Base-by-base conservation (phyloP, 1,284 basidiomycete species). In the Pterula multifida region DNA sequence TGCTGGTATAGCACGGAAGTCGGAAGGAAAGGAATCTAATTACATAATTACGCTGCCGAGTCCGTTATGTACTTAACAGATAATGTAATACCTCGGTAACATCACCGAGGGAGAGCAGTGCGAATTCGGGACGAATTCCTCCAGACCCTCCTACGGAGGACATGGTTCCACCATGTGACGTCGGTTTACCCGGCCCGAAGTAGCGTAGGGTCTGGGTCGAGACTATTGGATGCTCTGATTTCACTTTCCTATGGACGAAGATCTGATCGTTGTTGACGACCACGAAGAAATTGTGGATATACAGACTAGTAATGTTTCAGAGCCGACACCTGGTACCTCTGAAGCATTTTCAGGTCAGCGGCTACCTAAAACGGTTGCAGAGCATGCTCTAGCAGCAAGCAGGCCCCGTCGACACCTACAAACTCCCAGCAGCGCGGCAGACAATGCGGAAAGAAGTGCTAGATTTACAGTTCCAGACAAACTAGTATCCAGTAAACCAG, bases 251-350 rank as follows among this genome's bases (percentile, higher is more conserved):
- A 73, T 71, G 69, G 78, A 81, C 57, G 78, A 82, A 50, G 79
- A 83, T 62, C 66, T 81, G 54, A 80, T 81, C 54, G 71, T 82
- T 47, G 72, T 82, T 19, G 79, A 82, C 60, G 81, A 82, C 62
- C 59, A 73, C 32, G 69, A 70, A 49, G 50, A 42, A 19, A 42
- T 57, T 17, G 39, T 53, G 36, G 62, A 60, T 57, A 56, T 55
- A 52, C 64, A 58, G 55, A 60, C 54, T 9, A 58, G 56, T 25
- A 57, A 62, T 28, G 63, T 63, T 12, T 54, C 54, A 19, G 50
- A 53, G 26, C 48, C 54, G 21, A 44, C 47, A 44, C 55, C 56
- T 48, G 55, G 48, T 47, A 26, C 53, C 36, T 17, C 47, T 49
- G 50, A 52, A 45, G 54, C 54, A 26, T 53, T 56, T 57, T 53